These are phyloP conservation scores for Cordyceps farinosa DNA, from an alignment of 2,329 filamentous ascomycete species.

Conservation along the genomic window DNA sequence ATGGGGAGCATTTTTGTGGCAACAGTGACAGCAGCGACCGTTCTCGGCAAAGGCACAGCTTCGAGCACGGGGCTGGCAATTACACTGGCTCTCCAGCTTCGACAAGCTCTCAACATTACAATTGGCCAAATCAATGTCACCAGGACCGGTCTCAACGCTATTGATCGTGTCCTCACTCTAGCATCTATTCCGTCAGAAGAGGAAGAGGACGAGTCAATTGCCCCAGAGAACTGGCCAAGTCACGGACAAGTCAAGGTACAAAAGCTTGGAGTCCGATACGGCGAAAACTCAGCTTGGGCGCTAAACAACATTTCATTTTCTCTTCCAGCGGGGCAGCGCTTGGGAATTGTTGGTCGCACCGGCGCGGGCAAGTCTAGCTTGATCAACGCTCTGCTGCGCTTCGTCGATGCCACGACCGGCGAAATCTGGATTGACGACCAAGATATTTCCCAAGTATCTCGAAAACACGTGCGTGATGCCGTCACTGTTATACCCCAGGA, in stretches of 20 bases:
- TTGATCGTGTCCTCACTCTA: slow-evolving; percentile 6
- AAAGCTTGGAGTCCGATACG: not conserved
- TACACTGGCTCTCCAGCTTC: slow-evolving; percentile 14
- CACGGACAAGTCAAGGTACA: not conserved
- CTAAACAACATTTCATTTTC: slow-evolving; percentile 7
- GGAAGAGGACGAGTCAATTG: not conserved
- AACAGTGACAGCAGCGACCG: not conserved
- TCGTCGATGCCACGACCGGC: slow-evolving; percentile 10
- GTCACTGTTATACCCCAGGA: slow-evolving; percentile 44
- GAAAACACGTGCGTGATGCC: not conserved
- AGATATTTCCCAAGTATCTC: slow-evolving; percentile 5
- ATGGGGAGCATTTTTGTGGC: slow-evolving; percentile 13
- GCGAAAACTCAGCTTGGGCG: slow-evolving; percentile 53
- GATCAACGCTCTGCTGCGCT: slow-evolving; percentile 14
- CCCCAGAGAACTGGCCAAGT: not conserved
- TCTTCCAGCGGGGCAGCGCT: not conserved
- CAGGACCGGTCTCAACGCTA: slow-evolving; percentile 10
- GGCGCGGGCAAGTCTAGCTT: slow-evolving; percentile 17
- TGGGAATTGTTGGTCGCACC: slow-evolving; percentile 16
- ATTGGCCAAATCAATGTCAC: slow-evolving; percentile 11
- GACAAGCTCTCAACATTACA: not conserved
- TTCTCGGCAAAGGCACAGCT: not conserved
- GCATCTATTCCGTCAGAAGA: slow-evolving; percentile 13
- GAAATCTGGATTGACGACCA: slow-evolving; percentile 5
- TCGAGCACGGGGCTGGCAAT: slow-evolving; percentile 12